A percentile compares a stretch with the other conserved stretches of the same genome.
phyloP scores from a whole-genome alignment of 2,329 filamentous ascomycete genomes.

The Fusarium napiforme region DNA sequence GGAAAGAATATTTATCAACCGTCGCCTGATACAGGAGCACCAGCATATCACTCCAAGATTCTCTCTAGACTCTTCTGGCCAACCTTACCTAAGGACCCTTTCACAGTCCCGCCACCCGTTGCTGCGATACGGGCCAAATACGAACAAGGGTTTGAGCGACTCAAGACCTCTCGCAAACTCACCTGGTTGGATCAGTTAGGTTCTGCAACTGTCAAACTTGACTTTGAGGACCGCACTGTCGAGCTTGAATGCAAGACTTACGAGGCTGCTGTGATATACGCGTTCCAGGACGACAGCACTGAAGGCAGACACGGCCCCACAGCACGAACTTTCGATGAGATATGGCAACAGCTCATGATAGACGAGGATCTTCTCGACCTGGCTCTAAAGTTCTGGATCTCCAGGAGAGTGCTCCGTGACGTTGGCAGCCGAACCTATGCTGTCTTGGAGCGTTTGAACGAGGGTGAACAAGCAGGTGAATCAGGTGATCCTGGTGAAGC shows the following conservation, averaged over 20 bases:
- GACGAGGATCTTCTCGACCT: conserved; percentile 76
- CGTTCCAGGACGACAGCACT: conserved; percentile 70
- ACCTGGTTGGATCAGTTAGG: conserved; percentile 89
- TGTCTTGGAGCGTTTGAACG: conserved; percentile 73
- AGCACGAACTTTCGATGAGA: conserved; percentile 61
- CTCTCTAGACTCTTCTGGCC: conserved; percentile 96
- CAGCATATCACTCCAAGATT: conserved; percentile 80
- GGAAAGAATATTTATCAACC: conserved; percentile 54
- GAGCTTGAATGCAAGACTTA: conserved; percentile 80
- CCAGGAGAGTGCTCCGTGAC: conserved; percentile 72
- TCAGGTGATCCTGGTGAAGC: conserved; percentile 47
- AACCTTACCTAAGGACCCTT: conserved; percentile 75
- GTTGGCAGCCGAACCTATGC: conserved; percentile 65
- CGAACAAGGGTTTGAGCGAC: conserved; percentile 77
- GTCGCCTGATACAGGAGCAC: conserved; percentile 26
- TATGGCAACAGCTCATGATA: conserved; percentile 72
- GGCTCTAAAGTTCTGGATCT: conserved; percentile 78
- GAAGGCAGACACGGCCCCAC: conserved; percentile 49
- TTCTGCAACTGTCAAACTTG: conserved; percentile 81
- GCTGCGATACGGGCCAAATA: conserved; percentile 74
- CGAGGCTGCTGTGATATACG: conserved; percentile 88
- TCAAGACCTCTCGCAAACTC: conserved; percentile 87
- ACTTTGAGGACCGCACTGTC: conserved; percentile 82
- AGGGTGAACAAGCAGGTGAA: conserved; percentile 45
- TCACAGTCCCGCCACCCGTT: conserved; percentile 70